Evolutionary conservation across 2,329 filamentous ascomycete species (phyloP).

Genomic region (Colletotrichum tabaci): DNA sequence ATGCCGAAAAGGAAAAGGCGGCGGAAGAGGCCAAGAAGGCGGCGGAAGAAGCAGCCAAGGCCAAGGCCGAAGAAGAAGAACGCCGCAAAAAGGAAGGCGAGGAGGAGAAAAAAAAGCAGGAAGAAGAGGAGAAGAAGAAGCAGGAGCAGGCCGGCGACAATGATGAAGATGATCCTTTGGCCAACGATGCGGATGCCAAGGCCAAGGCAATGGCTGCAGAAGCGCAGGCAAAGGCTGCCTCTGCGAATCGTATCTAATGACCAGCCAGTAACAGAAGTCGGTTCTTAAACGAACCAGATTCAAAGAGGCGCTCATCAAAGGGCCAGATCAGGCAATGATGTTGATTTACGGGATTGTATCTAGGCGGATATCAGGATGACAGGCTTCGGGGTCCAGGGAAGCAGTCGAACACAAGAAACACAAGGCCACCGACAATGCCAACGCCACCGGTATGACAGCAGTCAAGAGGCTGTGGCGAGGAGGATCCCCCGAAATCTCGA

Average conservation of each 20-base stretch:
- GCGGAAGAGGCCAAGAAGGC: conserved; percentile 35
- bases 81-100: conserved; percentile 21
- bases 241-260: background rate
- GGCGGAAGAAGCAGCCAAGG: conserved; percentile 33
- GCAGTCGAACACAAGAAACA: background rate
- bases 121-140: conserved; percentile 30
- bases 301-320: background rate
- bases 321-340: background rate
- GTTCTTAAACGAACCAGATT: background rate
- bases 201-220: conserved; percentile 30
- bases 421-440: background rate
- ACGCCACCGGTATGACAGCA: background rate
- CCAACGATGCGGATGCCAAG: conserved; percentile 30
- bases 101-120: background rate
- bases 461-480: conserved; percentile 8
- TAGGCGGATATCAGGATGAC: background rate
- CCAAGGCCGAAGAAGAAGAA: conserved; percentile 30
- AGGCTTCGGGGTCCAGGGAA: background rate
- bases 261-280: too few species aligned
- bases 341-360: background rate
- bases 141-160: conserved; percentile 17
- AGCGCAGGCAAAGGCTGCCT: conserved; percentile 4
- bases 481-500: background rate
- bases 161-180: conserved; percentile 3
- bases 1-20: conserved; percentile 28